Conservation (phyloP, 768 basidiomycete species). For the Gyrodon lividus region DNA sequence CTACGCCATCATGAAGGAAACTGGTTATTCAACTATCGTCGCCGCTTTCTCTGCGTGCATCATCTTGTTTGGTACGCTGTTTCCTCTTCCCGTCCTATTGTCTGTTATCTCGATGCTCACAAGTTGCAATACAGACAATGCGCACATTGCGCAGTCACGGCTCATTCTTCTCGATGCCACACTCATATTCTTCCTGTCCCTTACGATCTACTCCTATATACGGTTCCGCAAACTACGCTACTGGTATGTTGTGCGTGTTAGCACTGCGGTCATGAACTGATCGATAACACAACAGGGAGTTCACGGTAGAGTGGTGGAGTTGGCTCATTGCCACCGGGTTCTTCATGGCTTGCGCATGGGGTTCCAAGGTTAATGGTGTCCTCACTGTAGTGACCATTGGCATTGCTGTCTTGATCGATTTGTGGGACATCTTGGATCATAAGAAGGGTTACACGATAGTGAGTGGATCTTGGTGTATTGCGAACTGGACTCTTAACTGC, state of each 20-base stretch:
- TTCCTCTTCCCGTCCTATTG: not conserved
- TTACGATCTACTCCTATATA: constrained; percentile 91
- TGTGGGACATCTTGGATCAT: constrained; percentile 92
- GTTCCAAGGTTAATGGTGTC: constrained; percentile 96
- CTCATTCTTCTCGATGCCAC: constrained; percentile 94
- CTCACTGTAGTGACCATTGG: constrained; percentile 89
- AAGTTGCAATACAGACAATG: constrained; percentile 67
- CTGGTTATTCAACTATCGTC: constrained; percentile 89
- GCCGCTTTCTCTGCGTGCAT: constrained; percentile 87
- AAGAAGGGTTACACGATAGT: constrained; percentile 82
- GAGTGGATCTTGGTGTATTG: constrained; percentile 3
- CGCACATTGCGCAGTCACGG: constrained; percentile 93
- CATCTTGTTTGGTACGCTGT: constrained; percentile 78
- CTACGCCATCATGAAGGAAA: constrained; percentile 97
- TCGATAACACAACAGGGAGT: constrained; percentile 56
- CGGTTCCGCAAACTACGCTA: constrained; percentile 95
- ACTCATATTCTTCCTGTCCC: constrained; percentile 92
- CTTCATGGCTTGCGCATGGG: constrained; percentile 95
- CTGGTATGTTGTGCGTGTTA: constrained; percentile 44
- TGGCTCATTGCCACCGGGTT: constrained; percentile 90
- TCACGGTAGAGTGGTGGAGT: constrained; percentile 88
- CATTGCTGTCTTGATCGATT: constrained; percentile 85
- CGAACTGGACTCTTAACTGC: not conserved
- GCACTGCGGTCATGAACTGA: not conserved
- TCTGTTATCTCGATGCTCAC: constrained; percentile 1